phyloP scores from a whole-genome alignment of 768 basidiomycete species.

The Tephrocybe rancida region DNA sequence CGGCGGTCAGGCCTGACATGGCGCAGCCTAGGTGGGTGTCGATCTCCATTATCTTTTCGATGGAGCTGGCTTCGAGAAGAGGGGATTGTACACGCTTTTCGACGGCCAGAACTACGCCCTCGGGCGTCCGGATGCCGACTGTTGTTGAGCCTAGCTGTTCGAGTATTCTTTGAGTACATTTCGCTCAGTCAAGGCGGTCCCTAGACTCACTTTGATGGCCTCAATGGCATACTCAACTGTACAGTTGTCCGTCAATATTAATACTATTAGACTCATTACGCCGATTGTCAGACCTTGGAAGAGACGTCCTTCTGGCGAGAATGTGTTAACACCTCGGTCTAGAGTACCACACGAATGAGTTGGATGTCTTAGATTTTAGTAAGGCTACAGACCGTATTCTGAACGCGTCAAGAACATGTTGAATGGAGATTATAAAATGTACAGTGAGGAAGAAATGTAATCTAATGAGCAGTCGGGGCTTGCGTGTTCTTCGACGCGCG shows the following conservation, averaged over 20 bases:
- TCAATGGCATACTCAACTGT: constrained; percentile 98
- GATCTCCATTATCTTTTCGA: constrained; percentile 99
- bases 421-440: constrained; percentile 12
- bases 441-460: constrained; percentile 23
- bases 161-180: constrained; percentile 5
- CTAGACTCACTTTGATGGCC: constrained; percentile 84
- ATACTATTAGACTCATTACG: not conserved
- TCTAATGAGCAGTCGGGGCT: constrained; percentile 23
- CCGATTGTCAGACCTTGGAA: constrained; percentile 91
- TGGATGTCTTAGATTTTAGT: constrained; percentile 1
- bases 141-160: constrained; percentile 94
- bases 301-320: constrained; percentile 96
- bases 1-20: constrained; percentile 96
- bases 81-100: constrained; percentile 99
- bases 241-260: constrained; percentile 18
- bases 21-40: constrained; percentile 96
- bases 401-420: constrained; percentile 93
- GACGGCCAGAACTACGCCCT: constrained; percentile 92
- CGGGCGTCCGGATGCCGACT: constrained; percentile 88
- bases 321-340: constrained; percentile 99
- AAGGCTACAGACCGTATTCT: constrained; percentile 74
- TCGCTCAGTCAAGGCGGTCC: not conserved
- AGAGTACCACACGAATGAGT: constrained; percentile 2
- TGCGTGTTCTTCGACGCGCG: constrained; percentile 48
- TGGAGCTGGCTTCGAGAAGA: constrained; percentile 90